phyloP scores from a whole-genome alignment of 345 rosid species.

The Syzygium aromaticum region DNA sequence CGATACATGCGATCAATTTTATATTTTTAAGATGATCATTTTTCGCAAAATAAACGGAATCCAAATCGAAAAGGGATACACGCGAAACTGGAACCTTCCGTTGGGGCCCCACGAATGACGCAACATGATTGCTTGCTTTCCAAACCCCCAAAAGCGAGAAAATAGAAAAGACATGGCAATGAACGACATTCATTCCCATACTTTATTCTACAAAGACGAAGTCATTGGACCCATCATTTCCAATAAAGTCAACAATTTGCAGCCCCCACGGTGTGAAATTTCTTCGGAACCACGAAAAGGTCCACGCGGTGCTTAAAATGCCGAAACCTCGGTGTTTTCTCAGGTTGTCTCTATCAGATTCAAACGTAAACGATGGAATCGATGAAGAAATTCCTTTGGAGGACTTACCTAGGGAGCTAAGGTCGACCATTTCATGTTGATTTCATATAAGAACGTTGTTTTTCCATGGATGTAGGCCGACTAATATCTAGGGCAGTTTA shows the following conservation, averaged over 20 bases:
- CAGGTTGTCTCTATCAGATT: background rate
- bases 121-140: background rate
- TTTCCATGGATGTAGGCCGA: too few species aligned
- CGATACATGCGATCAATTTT: too few species aligned
- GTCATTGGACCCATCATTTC: background rate
- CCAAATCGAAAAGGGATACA: rapidly evolving
- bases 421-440: background rate
- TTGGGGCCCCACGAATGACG: background rate
- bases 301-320: background rate
- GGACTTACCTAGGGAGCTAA: background rate
- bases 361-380: background rate
- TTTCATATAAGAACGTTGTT: background rate
- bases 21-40: background rate
- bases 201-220: background rate
- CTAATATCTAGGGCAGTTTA: background rate
- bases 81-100: background rate
- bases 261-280: background rate
- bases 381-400: background rate
- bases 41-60: background rate
- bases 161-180: background rate
- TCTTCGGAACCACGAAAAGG: background rate
- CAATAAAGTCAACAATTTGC: background rate
- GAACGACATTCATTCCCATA: background rate
- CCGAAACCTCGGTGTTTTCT: background rate
- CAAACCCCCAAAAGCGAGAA: background rate